These are phyloP conservation scores for Wallemia ichthyophaga DNA, from an alignment of 1,284 basidiomycete genomes.

Conservation along the genomic window DNA sequence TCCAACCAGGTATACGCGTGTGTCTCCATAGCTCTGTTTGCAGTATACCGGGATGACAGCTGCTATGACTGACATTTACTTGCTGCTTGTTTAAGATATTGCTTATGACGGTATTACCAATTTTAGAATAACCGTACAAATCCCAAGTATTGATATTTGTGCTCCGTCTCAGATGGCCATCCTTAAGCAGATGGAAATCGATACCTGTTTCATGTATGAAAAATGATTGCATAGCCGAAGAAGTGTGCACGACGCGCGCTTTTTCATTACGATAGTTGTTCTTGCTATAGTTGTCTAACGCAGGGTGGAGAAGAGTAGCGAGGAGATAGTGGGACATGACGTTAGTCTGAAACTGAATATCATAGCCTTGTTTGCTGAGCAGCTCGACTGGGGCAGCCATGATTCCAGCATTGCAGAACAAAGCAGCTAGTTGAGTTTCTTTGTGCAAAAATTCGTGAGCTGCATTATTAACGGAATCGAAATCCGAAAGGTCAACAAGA, in stretches of 20 bases:
- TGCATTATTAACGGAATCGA: conserved; percentile 1
- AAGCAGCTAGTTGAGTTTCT: conserved; percentile 3
- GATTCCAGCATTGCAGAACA: conserved; percentile 6
- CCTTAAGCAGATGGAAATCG: background rate
- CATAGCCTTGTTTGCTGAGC: conserved; percentile 3
- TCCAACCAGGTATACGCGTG: background rate
- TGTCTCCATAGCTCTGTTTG: background rate
- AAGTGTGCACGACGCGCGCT: background rate
- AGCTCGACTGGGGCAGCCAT: conserved; percentile 3
- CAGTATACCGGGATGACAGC: background rate
- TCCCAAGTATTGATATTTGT: background rate
- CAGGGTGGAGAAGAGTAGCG: background rate
- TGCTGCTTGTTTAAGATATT: background rate
- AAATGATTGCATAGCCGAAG: background rate
- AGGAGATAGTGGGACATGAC: conserved; percentile 1
- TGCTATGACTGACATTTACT: background rate
- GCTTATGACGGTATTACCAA: background rate
- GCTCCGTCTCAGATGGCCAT: background rate
- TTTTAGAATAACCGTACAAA: background rate
- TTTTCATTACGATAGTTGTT: background rate
- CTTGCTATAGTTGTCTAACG: background rate
- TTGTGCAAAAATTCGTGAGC: background rate
- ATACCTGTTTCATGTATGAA: background rate
- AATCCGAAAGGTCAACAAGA: conserved; percentile 3
- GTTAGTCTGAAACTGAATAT: conserved; percentile 4